A percentile compares a stretch with the other conserved stretches of the same genome.
phyloP scores from a whole-genome alignment of 306 rosid genomes.

The Mimosa bimucronata region DNA sequence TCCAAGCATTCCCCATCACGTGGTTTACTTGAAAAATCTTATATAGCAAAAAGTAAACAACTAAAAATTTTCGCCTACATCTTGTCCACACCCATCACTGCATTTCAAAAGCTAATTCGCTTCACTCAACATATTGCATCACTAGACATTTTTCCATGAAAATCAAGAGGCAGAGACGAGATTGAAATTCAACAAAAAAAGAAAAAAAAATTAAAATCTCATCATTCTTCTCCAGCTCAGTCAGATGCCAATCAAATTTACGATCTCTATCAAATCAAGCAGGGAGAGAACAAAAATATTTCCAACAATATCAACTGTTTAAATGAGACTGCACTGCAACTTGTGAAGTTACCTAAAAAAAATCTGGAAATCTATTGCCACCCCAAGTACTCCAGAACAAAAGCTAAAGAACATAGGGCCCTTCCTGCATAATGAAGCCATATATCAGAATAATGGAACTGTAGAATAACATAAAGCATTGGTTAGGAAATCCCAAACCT shows the following conservation, averaged over 20 bases:
- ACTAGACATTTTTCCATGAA: neutral
- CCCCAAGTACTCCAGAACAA: constrained; percentile 76
- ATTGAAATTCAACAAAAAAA: neutral
- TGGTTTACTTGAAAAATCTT: neutral
- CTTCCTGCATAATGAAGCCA: constrained; percentile 56
- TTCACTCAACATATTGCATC: neutral
- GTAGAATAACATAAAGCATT: constrained; percentile 36
- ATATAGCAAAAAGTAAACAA: neutral
- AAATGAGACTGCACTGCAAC: constrained; percentile 7
- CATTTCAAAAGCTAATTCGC: neutral
- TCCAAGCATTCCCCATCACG: neutral
- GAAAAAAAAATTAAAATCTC: neutral
- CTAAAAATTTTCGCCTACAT: neutral
- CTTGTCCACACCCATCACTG: neutral
- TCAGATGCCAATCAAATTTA: neutral
- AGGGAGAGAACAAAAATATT: neutral
- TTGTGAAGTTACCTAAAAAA: constrained; percentile 52
- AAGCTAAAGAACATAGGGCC: constrained; percentile 74
- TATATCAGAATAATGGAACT: constrained; percentile 33
- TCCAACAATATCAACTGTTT: neutral
- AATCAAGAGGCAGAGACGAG: neutral
- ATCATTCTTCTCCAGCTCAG: neutral
- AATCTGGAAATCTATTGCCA: constrained; percentile 55
- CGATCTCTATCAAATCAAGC: neutral
- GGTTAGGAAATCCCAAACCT: constrained; percentile 44